Evolutionary conservation across 371 early-diverging fungal genomes (phyloP).

Genomic region (Caulochytrium protostelioides): DNA sequence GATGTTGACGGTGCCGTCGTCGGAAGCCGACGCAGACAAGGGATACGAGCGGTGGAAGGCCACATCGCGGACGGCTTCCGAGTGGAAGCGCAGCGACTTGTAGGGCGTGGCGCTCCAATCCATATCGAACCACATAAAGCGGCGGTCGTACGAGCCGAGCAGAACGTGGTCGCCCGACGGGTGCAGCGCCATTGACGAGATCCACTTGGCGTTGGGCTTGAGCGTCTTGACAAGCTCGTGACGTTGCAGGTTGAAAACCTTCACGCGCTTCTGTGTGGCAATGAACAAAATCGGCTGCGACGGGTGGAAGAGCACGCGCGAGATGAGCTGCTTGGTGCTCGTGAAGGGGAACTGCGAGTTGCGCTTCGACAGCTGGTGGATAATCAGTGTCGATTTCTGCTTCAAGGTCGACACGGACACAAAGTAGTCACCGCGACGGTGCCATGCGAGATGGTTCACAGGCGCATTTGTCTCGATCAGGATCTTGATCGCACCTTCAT

Average conservation of each 20-base stretch:
- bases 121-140: constrained; percentile 87
- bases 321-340: constrained; percentile 66
- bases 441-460: constrained; percentile 75
- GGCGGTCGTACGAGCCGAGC: constrained; percentile 81
- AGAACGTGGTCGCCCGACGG: constrained; percentile 82
- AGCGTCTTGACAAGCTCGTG: constrained; percentile 65
- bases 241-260: constrained; percentile 72
- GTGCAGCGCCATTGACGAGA: constrained; percentile 81
- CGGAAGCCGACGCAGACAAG: constrained; percentile 76
- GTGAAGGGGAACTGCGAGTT: constrained; percentile 69
- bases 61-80: constrained; percentile 69
- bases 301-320: constrained; percentile 80
- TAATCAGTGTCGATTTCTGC: constrained; percentile 13
- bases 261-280: constrained; percentile 79
- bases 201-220: constrained; percentile 68
- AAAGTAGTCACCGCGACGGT: constrained; percentile 89
- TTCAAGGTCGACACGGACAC: constrained; percentile 36
- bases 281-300: constrained; percentile 75
- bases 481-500: too few species aligned
- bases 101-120: constrained; percentile 79
- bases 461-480: constrained; percentile 1
- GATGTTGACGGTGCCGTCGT: constrained; percentile 79
- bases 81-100: constrained; percentile 72
- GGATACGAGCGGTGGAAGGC: constrained; percentile 71
- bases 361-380: constrained; percentile 77